Percentiles rank a stretch among this genome's conserved stretches.
These are phyloP conservation scores for Acmispon strigosus DNA, from an alignment of 306 rosid species.

Conservation along the genomic window DNA sequence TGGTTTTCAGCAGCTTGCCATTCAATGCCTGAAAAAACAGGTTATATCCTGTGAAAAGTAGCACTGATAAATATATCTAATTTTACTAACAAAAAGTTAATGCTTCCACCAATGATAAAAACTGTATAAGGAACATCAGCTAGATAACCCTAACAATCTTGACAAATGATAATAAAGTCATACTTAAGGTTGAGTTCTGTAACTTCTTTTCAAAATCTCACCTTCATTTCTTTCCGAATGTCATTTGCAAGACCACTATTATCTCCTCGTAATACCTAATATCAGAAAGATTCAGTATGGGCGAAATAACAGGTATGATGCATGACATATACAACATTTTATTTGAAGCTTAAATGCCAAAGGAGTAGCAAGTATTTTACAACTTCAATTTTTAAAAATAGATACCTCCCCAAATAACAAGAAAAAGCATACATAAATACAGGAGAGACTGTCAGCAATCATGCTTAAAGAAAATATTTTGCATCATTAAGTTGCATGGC, in stretches of 20 bases:
- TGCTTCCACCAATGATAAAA: background rate
- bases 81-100: background rate
- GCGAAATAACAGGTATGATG: slow-evolving; percentile 1
- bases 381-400: background rate
- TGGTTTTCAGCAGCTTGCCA: slow-evolving; percentile 88
- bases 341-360: background rate
- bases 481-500: background rate
- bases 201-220: slow-evolving; percentile 17
- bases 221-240: slow-evolving; percentile 99
- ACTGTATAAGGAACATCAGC: background rate
- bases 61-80: slow-evolving; percentile 1
- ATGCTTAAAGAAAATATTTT: background rate
- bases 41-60: slow-evolving; percentile 8
- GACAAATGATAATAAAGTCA: slow-evolving; percentile 4
- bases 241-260: slow-evolving; percentile 96
- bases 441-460: background rate
- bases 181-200: background rate
- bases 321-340: background rate
- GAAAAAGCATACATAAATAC: background rate
- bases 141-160: background rate
- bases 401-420: background rate
- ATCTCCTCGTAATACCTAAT: slow-evolving; percentile 91
- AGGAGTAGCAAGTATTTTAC: background rate
- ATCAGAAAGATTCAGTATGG: slow-evolving; percentile 24
- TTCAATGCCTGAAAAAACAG: slow-evolving; percentile 61